Base-by-base conservation (phyloP, 2,329 filamentous ascomycete species). In the Monosporascus sp. region DNA sequence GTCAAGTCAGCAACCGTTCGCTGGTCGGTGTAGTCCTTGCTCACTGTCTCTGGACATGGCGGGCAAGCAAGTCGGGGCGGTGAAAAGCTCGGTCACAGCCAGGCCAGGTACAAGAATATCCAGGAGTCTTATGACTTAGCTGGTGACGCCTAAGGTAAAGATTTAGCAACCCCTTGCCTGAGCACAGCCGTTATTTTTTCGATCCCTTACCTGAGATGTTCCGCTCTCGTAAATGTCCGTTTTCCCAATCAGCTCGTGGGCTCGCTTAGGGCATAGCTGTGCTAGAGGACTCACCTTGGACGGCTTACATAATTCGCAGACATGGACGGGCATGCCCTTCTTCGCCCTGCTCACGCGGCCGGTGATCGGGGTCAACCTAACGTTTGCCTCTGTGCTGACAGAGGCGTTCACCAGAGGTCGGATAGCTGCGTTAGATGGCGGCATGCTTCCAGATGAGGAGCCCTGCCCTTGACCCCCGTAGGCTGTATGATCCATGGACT, bases 181-280 rank as follows among this genome's bases (percentile, higher is more conserved):
- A 41, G 56, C 47, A 40, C 59, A 56, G 22, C 50, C 45, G 46
- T 5, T 40, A 52, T 38, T n/a, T 7, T 31, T 31, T 36, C 24
- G 5, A 43, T 17, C 24, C 48, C 65, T 66, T 59, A 85, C 82
- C 81, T 80, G 43, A 85, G 68, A 67, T 85, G 83, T 62, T 85
- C 82, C 31, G 82, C 83, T 62, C 83, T 73, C 14, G 82, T 84
- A 57, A 85, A 85, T 2, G 79, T 84, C 82, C 85, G 50, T 16
- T 54, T 48, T 41, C 14, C 43, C 40, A 44, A 54, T 69, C 27
- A 68, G 62, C 55, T 48, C 54, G 20, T 56, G 38, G 38, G 36
- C 37, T 37, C 48, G 20, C 44, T 49, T 43, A 52, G 22, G 37
- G 24, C 45, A 38, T 43, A 38, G 20, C 31, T 37, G 8, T 17